Base-by-base conservation (phyloP, 352 stramenopile genomes). In the Hyaloperonospora brassicae region DNA sequence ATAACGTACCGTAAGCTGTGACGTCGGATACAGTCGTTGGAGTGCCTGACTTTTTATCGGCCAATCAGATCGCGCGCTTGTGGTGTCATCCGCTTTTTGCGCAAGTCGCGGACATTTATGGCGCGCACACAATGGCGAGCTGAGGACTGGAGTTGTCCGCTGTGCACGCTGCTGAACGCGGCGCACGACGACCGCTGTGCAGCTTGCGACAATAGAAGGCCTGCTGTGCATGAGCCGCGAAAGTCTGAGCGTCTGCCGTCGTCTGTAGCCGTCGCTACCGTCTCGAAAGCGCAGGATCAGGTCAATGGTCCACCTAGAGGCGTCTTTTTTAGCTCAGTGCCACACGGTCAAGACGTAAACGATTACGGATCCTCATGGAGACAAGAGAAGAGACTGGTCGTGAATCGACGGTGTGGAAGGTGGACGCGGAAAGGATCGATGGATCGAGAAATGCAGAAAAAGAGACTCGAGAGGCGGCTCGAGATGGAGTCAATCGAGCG, bases 111-210 rank as follows among this genome's bases (percentile, higher is more conserved):
- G 56, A 66, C 61, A 73, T 17, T 17, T 17, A 17, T 73, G 65
- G 62, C 65, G 65, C 57, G 60, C 34, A 72, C 59, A 44, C 40
- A 47, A 23, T 38, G 52, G 8, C 50, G 45, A 25, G 44, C 50
- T 5, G 34, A 59, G 22, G 71, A 86, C 52, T 88, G 78, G 78
- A 88, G 73, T 61, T 88, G 78, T 43, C 56, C 62, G 55, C 71
- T 88, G 23, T 88, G 78, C 35, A 88, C 78, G 69, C 63, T 88
- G 39, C 57, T 85, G 9, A 88, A 88, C 60, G 43, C 52, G 21
- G 71, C 68, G 50, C 48, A 59, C 12, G 72, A 84, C 27, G 53
- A 64, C 12, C 64, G 62, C 12, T 88, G 78, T 47, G 65, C 57
- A 7, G 78, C 75, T 44, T 88, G 78, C 34, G 69, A 84, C 42